These are phyloP conservation scores for Pseudocercospora fuligena DNA, from an alignment of 2,329 filamentous ascomycete genomes.

Conservation along the genomic window DNA sequence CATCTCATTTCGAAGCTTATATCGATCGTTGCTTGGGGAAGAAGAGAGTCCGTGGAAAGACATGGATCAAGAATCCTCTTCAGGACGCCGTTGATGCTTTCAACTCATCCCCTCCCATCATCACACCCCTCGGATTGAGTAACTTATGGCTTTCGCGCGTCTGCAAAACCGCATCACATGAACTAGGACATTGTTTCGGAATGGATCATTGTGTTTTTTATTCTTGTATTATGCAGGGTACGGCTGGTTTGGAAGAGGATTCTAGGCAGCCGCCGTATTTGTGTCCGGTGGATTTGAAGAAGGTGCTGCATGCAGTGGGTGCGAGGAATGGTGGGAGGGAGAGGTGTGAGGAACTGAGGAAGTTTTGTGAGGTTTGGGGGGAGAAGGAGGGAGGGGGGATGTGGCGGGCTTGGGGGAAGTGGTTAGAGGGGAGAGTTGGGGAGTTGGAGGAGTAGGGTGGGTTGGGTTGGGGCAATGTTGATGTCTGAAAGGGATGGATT, in stretches of 20 bases:
- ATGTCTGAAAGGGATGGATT: too few relatives aligned
- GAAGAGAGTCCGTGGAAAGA: conserved; percentile 30
- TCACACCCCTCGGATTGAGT: background rate
- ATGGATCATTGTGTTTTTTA: conserved; percentile 70
- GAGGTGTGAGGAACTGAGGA: conserved; percentile 47
- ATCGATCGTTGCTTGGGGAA: conserved; percentile 43
- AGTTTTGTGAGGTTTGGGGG: conserved; percentile 50
- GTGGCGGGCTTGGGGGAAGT: conserved; percentile 54
- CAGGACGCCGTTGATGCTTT: conserved; percentile 23
- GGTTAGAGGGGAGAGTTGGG: conserved; percentile 43
- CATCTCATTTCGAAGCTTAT: conserved; percentile 63
- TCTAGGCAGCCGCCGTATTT: conserved; percentile 66
- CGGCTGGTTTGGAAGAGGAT: conserved; percentile 62
- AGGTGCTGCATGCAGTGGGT: conserved; percentile 46
- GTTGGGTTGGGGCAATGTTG: too few relatives aligned
- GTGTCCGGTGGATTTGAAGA: conserved; percentile 64
- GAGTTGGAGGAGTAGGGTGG: background rate
- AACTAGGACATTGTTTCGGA: conserved; percentile 71
- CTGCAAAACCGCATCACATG: conserved; percentile 65
- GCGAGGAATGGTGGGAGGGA: conserved; percentile 41
- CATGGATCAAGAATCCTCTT: conserved; percentile 11
- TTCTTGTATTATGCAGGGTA: conserved; percentile 68
- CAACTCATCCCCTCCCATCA: background rate
- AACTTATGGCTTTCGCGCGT: conserved; percentile 62
- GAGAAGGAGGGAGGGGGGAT: conserved; percentile 43